Evolutionary conservation across 257 asterid species (phyloP), one percentile per base, ranked within the genome.

Genomic region (Gentiana macrophylla): DNA sequence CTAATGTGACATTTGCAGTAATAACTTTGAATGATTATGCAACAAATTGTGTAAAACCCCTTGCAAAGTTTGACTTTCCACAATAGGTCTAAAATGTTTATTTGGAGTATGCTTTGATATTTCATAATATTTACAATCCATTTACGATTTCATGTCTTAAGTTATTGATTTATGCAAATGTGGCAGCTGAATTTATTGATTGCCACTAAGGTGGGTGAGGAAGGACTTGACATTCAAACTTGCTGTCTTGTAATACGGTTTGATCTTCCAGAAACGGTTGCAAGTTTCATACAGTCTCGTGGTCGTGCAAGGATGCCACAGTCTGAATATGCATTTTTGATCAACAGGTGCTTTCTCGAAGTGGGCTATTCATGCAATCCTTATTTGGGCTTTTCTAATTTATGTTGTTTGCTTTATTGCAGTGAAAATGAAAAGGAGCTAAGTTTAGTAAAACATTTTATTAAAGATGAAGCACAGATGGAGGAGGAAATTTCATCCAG

Each of bases 161-260:
- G 41, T 35, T 33, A 34, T 13, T 50, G 57, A n/a, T n/a, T 11
- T 35, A 9, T 47, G 9, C 12, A 50, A 61, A 58, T 69, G 57
- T 76, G 72, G 72, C 90, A 91, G 98, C 79, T 88, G 49, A 92
- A 92, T 80, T 86, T 92, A 50, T 73, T 92, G 64, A 82, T 92
- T 72, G 98, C 98, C 46, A 92, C 98, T 64, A 92, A 92, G 76
- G 98, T 92, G 63, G 98, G 97, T 8, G 98, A 92, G 77, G 98
- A 92, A 74, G 98, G 98, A 60, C 96, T 92, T 67, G 97, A 92
- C 77, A 92, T 92, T 62, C 98, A 92, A 77, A 92, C 98, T 64
- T 92, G 98, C 72, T 85, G 97, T 82, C 95, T 92, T 36, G 98
- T 92, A n/a, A 80, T 92, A 70, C 88, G 98, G 54, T 88, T 87